Evolutionary conservation across 176 grass and related monocot species (phyloP).

Genomic region (Miscanthus lutarioriparius): DNA sequence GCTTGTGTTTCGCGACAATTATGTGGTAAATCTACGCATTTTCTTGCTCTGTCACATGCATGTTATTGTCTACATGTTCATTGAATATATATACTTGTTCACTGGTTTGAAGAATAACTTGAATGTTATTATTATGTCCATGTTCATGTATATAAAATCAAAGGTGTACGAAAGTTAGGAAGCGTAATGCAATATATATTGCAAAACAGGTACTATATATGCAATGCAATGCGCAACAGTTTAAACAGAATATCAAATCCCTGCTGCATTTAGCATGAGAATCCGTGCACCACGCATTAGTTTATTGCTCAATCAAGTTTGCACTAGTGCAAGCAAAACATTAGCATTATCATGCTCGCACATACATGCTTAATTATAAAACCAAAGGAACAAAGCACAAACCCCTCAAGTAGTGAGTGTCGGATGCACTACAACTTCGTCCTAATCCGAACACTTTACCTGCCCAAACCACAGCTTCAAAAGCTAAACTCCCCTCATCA

Average conservation of each 20-base stretch:
- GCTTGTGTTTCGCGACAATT: neutral
- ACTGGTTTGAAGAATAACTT: neutral
- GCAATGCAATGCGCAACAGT: neutral
- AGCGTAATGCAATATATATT: neutral
- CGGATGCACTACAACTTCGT: constrained; percentile 44
- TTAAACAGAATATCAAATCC: neutral
- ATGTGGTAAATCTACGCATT: neutral
- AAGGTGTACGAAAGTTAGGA: neutral
- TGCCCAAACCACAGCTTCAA: constrained; percentile 36
- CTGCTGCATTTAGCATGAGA: neutral
- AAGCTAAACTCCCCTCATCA: constrained; percentile 36
- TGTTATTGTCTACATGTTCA: neutral
- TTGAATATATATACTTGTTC: neutral
- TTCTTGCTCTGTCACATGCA: neutral
- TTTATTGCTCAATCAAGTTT: constrained; percentile 6
- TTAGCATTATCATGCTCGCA: constrained; percentile 31
- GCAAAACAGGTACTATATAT: neutral
- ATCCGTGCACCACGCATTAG: constrained; percentile 6
- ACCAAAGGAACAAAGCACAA: constrained; percentile 25
- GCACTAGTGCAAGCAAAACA: constrained; percentile 40
- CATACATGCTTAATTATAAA: neutral
- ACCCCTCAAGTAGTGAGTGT: constrained; percentile 41
- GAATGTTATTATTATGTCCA: neutral
- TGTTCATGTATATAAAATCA: neutral
- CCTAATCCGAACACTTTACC: constrained; percentile 40